Percentiles rank a stretch among this genome's conserved stretches.
phyloP scores from a whole-genome alignment of 176 grass and related monocot genomes.

The Bolboschoenus planiculmis region DNA sequence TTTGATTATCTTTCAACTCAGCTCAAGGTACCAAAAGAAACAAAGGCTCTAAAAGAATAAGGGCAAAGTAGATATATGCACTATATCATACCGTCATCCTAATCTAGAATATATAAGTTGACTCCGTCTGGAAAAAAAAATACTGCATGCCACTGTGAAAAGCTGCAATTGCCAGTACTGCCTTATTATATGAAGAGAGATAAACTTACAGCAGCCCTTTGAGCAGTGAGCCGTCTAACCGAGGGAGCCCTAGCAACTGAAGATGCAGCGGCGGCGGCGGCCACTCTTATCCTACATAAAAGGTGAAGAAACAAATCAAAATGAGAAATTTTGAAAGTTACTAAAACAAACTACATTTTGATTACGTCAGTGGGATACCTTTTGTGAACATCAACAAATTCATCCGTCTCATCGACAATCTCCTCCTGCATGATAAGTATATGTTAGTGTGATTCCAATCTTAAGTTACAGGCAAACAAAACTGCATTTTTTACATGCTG shows the following conservation, averaged over 20 bases:
- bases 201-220: conserved; percentile 70
- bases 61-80: background rate
- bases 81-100: background rate
- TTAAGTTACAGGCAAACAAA: background rate
- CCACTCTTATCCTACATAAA: conserved; percentile 79
- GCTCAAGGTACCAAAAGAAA: background rate
- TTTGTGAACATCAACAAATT: conserved; percentile 99
- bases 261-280: conserved; percentile 81
- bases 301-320: conserved; percentile 2
- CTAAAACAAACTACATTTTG: background rate
- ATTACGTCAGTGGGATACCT: conserved; percentile 36
- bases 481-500: background rate
- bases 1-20: background rate
- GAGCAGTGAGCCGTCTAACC: conserved; percentile 66
- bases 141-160: background rate
- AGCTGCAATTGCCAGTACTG: background rate
- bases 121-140: background rate
- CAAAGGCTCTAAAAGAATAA: background rate
- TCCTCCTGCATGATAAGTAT: conserved; percentile 61
- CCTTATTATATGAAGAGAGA: conserved; percentile 8
- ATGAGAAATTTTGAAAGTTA: background rate
- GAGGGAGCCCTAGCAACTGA: conserved; percentile 97
- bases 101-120: background rate
- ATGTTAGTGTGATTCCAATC: background rate
- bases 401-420: conserved; percentile 97